Conservation (phyloP, 2,329 filamentous ascomycete genomes). For the Fusarium decemcellulare region DNA sequence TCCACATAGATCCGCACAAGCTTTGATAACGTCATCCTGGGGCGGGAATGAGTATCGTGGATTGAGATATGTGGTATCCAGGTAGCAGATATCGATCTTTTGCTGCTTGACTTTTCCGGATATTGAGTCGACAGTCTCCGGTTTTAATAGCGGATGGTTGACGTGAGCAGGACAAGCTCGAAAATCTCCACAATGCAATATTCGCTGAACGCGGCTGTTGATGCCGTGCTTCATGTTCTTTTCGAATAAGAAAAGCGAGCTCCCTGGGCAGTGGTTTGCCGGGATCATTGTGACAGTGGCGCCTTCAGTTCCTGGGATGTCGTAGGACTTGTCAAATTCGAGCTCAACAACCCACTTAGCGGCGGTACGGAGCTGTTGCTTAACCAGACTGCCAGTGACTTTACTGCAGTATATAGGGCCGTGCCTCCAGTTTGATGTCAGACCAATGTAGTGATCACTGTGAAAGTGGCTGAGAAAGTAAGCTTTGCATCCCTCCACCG, state of each 20-base stretch:
- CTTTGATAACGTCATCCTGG: conserved; percentile 87
- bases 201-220: conserved; percentile 76
- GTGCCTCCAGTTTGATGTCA: conserved; percentile 90
- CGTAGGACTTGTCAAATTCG: conserved; percentile 84
- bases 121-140: conserved; percentile 78
- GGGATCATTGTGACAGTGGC: conserved; percentile 94
- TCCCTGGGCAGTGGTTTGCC: conserved; percentile 97
- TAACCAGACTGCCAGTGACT: conserved; percentile 91
- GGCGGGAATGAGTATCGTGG: conserved; percentile 95
- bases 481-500: conserved; percentile 90
- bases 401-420: conserved; percentile 97
- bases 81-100: conserved; percentile 94
- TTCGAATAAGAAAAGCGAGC: conserved; percentile 93
- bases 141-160: conserved; percentile 83
- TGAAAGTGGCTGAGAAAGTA: conserved; percentile 99
- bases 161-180: conserved; percentile 90
- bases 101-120: conserved; percentile 83
- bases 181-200: conserved; percentile 97
- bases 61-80: conserved; percentile 97
- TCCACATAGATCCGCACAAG: conserved; percentile 91
- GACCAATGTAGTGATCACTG: conserved; percentile 95
- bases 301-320: conserved; percentile 86
- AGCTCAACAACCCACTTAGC: conserved; percentile 88
- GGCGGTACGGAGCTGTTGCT: conserved; percentile 87
- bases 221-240: conserved; percentile 76